Conservation (phyloP, 2,329 filamentous ascomycete genomes). For the Fusarium solani-melongenae region DNA sequence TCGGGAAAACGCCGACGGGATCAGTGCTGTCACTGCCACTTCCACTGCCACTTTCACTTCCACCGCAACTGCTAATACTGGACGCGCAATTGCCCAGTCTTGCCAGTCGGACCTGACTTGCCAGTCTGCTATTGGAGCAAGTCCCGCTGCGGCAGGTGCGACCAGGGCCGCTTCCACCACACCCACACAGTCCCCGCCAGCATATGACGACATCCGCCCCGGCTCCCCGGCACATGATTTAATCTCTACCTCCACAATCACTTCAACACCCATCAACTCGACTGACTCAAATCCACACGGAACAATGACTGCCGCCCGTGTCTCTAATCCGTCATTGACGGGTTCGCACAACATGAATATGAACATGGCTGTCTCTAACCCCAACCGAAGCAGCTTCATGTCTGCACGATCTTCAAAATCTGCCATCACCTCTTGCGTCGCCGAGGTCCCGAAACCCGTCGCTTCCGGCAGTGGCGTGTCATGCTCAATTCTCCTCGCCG, state of each 20-base stretch:
- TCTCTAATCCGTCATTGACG: constrained; percentile 30
- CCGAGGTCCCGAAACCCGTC: constrained; percentile 76
- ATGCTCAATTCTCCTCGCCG: constrained; percentile 79
- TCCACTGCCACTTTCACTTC: constrained; percentile 3
- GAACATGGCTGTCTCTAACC: constrained; percentile 7
- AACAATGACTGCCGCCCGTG: constrained; percentile 37
- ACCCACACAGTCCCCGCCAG: constrained; percentile 36
- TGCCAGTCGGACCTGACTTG: constrained; percentile 29
- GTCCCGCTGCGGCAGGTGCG: constrained; percentile 34
- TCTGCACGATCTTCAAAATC: constrained; percentile 63
- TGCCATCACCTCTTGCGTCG: constrained; percentile 61
- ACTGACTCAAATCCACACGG: constrained; percentile 37
- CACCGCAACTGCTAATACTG: neutral
- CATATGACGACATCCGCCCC: constrained; percentile 47
- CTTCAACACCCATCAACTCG: constrained; percentile 28
- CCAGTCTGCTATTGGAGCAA: constrained; percentile 29
- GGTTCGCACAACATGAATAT: constrained; percentile 39
- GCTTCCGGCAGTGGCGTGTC: constrained; percentile 80
- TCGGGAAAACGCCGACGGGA: constrained; percentile 17
- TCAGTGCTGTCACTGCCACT: neutral
- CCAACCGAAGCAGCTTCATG: constrained; percentile 61
- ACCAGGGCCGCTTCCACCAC: constrained; percentile 18
- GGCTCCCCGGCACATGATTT: constrained; percentile 41
- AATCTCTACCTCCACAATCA: constrained; percentile 32
- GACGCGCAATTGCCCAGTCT: constrained; percentile 12